phyloP scores from a whole-genome alignment of 495 filamentous ascomycete genomes.

The Durotheca rogersii region DNA sequence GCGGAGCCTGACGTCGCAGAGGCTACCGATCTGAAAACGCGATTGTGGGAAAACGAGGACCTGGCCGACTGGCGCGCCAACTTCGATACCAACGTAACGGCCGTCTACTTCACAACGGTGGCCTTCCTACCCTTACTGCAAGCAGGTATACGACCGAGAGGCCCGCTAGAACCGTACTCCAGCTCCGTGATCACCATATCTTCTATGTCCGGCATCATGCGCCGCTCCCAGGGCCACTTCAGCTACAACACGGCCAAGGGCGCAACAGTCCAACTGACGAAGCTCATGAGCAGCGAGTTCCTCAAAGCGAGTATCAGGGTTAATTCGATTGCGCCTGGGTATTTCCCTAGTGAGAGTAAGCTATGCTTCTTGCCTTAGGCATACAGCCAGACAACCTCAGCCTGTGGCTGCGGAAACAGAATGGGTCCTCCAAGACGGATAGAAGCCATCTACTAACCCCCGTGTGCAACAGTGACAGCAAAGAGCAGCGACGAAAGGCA shows the following conservation, averaged over 20 bases:
- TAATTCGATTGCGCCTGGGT: slow-evolving; percentile 66
- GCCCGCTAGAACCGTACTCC: slow-evolving; percentile 42
- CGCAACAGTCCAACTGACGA: slow-evolving; percentile 60
- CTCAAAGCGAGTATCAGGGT: slow-evolving; percentile 56
- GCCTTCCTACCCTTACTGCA: slow-evolving; percentile 64
- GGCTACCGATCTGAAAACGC: slow-evolving; percentile 45
- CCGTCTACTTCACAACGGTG: slow-evolving; percentile 60
- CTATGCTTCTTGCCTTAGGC: too few species aligned
- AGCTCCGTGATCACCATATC: slow-evolving; percentile 58
- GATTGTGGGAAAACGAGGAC: slow-evolving; percentile 42
- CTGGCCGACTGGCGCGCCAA: slow-evolving; percentile 55
- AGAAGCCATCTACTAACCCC: background rate
- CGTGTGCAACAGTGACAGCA: slow-evolving; percentile 50
- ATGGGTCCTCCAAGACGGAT: too few species aligned
- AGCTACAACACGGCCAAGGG: slow-evolving; percentile 65
- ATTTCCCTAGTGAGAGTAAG: slow-evolving; percentile 58
- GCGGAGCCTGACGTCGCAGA: slow-evolving; percentile 39
- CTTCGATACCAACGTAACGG: slow-evolving; percentile 61
- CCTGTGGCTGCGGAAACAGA: too few species aligned
- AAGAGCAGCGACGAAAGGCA: slow-evolving; percentile 54
- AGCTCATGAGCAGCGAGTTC: slow-evolving; percentile 56
- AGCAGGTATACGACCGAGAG: slow-evolving; percentile 44
- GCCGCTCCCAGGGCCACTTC: slow-evolving; percentile 54
- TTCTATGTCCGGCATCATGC: slow-evolving; percentile 59
- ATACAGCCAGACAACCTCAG: too few species aligned